Evolutionary conservation across 2,329 filamentous ascomycete genomes (phyloP).

Genomic region (Elsinoe perseae): DNA sequence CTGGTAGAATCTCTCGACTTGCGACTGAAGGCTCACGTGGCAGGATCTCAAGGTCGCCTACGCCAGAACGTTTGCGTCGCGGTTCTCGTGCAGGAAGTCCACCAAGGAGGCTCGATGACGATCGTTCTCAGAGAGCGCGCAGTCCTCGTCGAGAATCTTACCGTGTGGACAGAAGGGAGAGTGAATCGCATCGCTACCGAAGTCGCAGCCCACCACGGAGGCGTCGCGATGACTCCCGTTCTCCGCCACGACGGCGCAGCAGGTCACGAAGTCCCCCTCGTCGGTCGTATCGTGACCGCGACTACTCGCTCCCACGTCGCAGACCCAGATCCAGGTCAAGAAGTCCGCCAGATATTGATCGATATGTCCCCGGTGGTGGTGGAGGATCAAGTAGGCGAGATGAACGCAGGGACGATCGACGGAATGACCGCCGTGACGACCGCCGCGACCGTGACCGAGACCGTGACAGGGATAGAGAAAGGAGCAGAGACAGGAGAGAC

Average conservation of each 20-base stretch:
- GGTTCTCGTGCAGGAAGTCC: conserved; percentile 19
- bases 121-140: conserved; percentile 1
- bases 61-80: conserved; percentile 23
- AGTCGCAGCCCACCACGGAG: conserved; percentile 26
- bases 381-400: conserved; percentile 17
- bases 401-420: conserved; percentile 9
- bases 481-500: conserved; percentile 26
- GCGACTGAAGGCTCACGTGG: conserved; percentile 17
- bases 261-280: conserved; percentile 20
- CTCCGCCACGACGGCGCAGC: conserved; percentile 12
- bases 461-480: conserved; percentile 22
- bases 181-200: conserved; percentile 21
- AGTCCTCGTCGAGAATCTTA: conserved; percentile 13
- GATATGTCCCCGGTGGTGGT: conserved; percentile 31
- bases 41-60: conserved; percentile 21
- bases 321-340: conserved; percentile 22
- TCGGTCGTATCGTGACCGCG: conserved; percentile 23
- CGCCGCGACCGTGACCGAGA: conserved; percentile 22
- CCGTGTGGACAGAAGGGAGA: conserved; percentile 20
- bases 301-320: conserved; percentile 21
- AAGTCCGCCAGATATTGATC: conserved; percentile 33
- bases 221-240: conserved; percentile 15
- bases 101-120: conserved; percentile 2
- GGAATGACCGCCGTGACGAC: conserved; percentile 17
- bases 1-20: conserved; percentile 22